These are phyloP conservation scores for Thermothelomyces thermophilus DNA, from an alignment of 2,329 filamentous ascomycete species.

Conservation along the genomic window DNA sequence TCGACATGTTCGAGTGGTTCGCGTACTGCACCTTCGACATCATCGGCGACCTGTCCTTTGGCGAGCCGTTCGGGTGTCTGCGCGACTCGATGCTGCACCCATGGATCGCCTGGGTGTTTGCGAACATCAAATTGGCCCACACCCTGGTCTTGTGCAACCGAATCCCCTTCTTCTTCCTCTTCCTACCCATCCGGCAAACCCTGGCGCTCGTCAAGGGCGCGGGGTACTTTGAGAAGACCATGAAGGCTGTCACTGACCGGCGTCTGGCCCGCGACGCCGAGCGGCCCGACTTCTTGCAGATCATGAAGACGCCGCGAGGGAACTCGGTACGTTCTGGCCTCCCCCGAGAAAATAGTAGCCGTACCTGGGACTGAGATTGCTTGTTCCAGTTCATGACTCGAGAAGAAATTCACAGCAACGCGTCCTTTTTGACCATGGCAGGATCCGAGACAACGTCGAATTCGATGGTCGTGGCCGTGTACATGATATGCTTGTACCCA, in stretches of 20 bases:
- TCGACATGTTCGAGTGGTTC: slow-evolving; percentile 19
- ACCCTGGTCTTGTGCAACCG: slow-evolving; percentile 1
- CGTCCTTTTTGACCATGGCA: slow-evolving; percentile 14
- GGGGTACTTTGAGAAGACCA: too few species aligned
- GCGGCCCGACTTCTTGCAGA: too few species aligned
- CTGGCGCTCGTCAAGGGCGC: too few species aligned
- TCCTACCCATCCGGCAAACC: not conserved
- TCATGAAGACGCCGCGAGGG: too few species aligned
- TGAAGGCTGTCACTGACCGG: too few species aligned
- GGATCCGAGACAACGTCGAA: slow-evolving; percentile 25
- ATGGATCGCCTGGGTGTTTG: not conserved
- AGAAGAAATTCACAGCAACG: slow-evolving; percentile 8
- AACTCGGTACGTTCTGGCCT: too few species aligned
- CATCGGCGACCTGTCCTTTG: slow-evolving; percentile 25
- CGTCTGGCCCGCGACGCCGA: too few species aligned
- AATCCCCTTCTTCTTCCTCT: too few species aligned
- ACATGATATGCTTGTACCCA: slow-evolving; percentile 30
- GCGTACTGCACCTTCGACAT: slow-evolving; percentile 25
- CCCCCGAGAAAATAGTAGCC: too few species aligned
- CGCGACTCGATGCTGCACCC: slow-evolving; percentile 4
- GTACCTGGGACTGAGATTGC: too few species aligned
- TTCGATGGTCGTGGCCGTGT: slow-evolving; percentile 21
- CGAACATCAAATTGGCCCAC: slow-evolving; percentile 6
- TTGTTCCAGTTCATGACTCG: not conserved
- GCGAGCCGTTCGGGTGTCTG: slow-evolving; percentile 24